These are phyloP conservation scores for Gloeopeniophorella convolvens DNA, from an alignment of 768 basidiomycete species.

Conservation along the genomic window DNA sequence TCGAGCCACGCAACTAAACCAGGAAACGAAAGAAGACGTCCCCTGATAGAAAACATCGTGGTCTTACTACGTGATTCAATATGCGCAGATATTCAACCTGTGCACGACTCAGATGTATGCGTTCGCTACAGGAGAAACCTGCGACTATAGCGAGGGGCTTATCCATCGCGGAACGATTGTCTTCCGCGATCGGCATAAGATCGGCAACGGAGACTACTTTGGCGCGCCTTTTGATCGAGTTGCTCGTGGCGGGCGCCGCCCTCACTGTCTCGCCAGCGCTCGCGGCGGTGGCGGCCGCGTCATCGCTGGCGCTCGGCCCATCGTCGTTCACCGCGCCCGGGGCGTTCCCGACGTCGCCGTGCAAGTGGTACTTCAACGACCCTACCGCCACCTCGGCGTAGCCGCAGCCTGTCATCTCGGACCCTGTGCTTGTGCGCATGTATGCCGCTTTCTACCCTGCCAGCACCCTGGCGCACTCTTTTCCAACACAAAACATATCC, in stretches of 20 bases:
- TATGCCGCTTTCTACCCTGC: not conserved
- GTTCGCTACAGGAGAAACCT: too few relatives aligned
- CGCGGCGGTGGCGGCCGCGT: not conserved
- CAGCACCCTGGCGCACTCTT: not conserved
- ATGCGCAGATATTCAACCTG: too few relatives aligned
- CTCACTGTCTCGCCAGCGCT: too few relatives aligned
- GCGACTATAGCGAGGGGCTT: too few relatives aligned
- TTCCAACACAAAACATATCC: slow-evolving; percentile 54
- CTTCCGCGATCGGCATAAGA: too few relatives aligned
- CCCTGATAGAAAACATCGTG: too few relatives aligned
- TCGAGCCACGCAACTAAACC: too few relatives aligned
- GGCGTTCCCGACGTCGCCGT: slow-evolving; percentile 58
- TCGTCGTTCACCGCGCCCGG: slow-evolving; percentile 56
- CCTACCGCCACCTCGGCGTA: slow-evolving; percentile 68
- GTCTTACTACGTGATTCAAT: too few relatives aligned
- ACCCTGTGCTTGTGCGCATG: slow-evolving; percentile 52
- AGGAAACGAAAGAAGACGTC: too few relatives aligned
- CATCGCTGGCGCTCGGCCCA: slow-evolving; percentile 23
- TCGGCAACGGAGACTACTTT: too few relatives aligned
- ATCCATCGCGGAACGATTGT: too few relatives aligned
- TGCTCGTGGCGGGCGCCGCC: slow-evolving; percentile 8
- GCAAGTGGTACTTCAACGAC: slow-evolving; percentile 60
- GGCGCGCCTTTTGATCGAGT: not conserved
- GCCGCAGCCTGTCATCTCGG: slow-evolving; percentile 71
- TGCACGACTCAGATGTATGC: too few relatives aligned